These are phyloP conservation scores for Allomyces macrogynus DNA, from an alignment of 192 early-diverging fungal species.

Conservation along the genomic window DNA sequence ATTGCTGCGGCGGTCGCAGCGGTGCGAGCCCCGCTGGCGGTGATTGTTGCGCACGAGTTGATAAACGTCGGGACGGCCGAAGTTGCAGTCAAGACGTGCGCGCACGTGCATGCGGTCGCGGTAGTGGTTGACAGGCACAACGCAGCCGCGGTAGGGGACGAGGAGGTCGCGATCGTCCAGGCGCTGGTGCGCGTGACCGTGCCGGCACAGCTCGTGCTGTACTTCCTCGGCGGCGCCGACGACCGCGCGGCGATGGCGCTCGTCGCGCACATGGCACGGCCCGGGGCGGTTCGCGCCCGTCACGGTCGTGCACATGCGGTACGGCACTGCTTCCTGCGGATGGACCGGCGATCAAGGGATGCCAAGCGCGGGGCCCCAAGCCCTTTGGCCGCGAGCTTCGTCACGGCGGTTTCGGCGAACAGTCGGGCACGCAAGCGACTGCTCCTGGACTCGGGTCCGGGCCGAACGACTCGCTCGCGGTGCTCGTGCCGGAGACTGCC, in stretches of 20 bases:
- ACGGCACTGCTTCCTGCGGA: neutral
- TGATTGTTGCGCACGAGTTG: neutral
- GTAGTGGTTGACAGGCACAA: neutral
- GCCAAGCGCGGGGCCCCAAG: neutral
- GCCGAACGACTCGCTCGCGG: too few species aligned
- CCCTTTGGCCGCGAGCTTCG: neutral
- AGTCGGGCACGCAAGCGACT: neutral
- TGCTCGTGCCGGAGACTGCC: too few species aligned
- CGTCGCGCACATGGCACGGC: constrained; percentile 23
- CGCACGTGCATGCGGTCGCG: neutral
- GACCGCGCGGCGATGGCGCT: constrained; percentile 43
- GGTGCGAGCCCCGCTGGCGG: constrained; percentile 9
- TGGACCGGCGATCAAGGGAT: neutral
- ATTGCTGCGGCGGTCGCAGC: constrained; percentile 30
- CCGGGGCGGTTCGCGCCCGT: neutral
- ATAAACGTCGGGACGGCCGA: constrained; percentile 3
- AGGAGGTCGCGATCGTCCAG: constrained; percentile 5
- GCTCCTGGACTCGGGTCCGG: neutral
- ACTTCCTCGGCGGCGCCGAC: constrained; percentile 50
- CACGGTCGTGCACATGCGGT: neutral
- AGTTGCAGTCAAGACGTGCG: constrained; percentile 2
- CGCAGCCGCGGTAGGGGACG: constrained; percentile 3
- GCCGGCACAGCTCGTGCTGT: constrained; percentile 39
- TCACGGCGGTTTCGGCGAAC: neutral
- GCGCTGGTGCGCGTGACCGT: constrained; percentile 13